A percentile compares a stretch with the other conserved stretches of the same genome.
Conservation (phyloP, 2,329 filamentous ascomycete species). For the Cladosporium colombiae region DNA sequence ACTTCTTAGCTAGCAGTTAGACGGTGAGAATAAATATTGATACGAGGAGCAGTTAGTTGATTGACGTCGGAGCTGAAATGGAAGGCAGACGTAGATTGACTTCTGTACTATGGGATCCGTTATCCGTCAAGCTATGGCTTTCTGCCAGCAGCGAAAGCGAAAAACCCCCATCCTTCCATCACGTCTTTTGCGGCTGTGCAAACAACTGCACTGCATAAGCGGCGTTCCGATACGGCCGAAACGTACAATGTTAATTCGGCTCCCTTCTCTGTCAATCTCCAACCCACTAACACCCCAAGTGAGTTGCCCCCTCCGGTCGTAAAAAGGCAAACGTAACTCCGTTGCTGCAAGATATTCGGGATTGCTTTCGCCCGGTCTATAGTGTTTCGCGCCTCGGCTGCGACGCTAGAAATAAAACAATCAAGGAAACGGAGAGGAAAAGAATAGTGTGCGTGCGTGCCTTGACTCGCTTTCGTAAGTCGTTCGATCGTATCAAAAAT, state of each 20-base stretch:
- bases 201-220: neutral
- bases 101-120: conserved; percentile 10
- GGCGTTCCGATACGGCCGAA: neutral
- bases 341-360: conserved; percentile 8
- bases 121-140: conserved; percentile 14
- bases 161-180: neutral
- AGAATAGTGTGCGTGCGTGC: neutral
- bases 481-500: conserved; percentile 10
- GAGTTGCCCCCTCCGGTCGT: conserved; percentile 1
- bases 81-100: conserved; percentile 1
- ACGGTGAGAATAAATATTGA: neutral
- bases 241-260: neutral
- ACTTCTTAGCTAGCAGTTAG: neutral
- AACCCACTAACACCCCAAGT: neutral
- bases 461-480: conserved; percentile 7
- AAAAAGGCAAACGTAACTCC: conserved; percentile 10
- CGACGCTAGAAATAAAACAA: conserved; percentile 9
- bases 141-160: neutral
- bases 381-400: neutral
- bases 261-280: neutral
- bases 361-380: conserved; percentile 11
- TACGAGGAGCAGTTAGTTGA: neutral
- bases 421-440: neutral
- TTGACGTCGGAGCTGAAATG: neutral
- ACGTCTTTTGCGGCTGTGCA: neutral